These are phyloP conservation scores for Wallacemonas sp. DNA, from an alignment of 208 protist genomes.

Conservation along the genomic window DNA sequence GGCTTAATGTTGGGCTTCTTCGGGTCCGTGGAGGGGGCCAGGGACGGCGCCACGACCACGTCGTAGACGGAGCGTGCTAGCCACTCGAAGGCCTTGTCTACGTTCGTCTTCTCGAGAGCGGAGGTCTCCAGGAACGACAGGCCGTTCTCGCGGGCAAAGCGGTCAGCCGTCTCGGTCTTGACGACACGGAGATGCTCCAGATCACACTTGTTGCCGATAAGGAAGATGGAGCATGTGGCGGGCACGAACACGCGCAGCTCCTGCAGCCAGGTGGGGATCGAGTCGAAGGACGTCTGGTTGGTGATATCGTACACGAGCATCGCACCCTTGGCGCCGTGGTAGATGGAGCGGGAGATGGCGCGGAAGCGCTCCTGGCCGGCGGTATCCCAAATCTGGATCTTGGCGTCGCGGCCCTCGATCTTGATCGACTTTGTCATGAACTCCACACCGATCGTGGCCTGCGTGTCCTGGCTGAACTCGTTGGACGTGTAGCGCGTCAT, in stretches of 20 bases:
- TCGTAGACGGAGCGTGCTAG: conserved; percentile 95
- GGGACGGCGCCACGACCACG: conserved; percentile 68
- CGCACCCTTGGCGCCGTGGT: conserved; percentile 98
- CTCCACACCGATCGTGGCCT: conserved; percentile 94
- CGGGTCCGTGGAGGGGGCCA: conserved; percentile 37
- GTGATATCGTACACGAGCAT: conserved; percentile 99
- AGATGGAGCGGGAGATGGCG: conserved; percentile 97
- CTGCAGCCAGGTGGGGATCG: conserved; percentile 98
- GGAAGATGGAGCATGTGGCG: conserved; percentile 97
- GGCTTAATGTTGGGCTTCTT: conserved; percentile 28
- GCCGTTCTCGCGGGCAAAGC: conserved; percentile 95
- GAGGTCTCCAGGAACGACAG: conserved; percentile 99
- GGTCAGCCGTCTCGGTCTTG: conserved; percentile 95
- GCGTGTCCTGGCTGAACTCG: conserved; percentile 88
- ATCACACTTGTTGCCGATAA: conserved; percentile 99
- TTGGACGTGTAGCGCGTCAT: conserved; percentile 90
- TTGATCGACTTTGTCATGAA: conserved; percentile 93
- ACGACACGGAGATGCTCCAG: conserved; percentile 90
- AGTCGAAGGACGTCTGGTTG: conserved; percentile 96
- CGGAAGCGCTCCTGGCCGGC: conserved; percentile 99
- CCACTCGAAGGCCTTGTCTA: conserved; percentile 98
- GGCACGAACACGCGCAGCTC: conserved; percentile 97
- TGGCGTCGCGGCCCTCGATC: conserved; percentile 96
- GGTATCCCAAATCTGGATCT: conserved; percentile 99
- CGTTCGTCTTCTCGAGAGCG: conserved; percentile 98